Conservation (phyloP, 2,329 filamentous ascomycete species). For the Cladosporium sphaerospermum region DNA sequence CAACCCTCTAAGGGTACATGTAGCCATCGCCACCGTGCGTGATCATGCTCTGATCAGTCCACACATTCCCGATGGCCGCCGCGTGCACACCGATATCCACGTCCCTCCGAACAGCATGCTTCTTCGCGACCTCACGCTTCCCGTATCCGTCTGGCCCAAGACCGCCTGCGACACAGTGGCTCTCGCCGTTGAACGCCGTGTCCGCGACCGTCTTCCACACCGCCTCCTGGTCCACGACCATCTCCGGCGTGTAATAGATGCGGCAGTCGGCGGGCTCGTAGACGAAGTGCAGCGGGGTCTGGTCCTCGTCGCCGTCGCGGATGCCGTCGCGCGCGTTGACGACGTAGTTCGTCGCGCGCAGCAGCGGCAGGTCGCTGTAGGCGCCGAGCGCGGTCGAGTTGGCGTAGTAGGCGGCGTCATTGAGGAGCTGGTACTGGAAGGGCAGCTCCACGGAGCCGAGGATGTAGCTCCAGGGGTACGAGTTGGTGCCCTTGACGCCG, state of each 20-base stretch:
- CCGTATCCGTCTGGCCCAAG: conserved; percentile 9
- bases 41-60: conserved; percentile 19
- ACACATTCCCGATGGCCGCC: conserved; percentile 17
- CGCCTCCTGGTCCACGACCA: conserved; percentile 42
- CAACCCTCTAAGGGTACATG: conserved; percentile 13
- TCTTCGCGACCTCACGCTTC: conserved; percentile 3
- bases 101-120: conserved; percentile 16
- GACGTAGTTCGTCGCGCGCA: conserved; percentile 19
- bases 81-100: conserved; percentile 18
- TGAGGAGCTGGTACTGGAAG: conserved; percentile 20
- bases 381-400: conserved; percentile 22
- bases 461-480: conserved; percentile 21
- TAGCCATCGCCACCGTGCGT: conserved; percentile 17
- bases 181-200: conserved; percentile 25
- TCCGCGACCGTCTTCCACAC: conserved; percentile 41
- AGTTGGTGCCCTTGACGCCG: conserved; percentile 40
- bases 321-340: conserved; percentile 30
- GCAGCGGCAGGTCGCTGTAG: conserved; percentile 24
- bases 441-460: conserved; percentile 17
- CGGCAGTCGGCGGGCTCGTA: conserved; percentile 46
- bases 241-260: conserved; percentile 47
- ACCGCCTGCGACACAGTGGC: conserved; percentile 28
- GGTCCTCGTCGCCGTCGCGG: conserved; percentile 29
- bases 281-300: conserved; percentile 45
- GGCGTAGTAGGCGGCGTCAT: conserved; percentile 22